Evolutionary conservation across 345 rosid genomes (phyloP).

Genomic region (Moricandia moricandioides): DNA sequence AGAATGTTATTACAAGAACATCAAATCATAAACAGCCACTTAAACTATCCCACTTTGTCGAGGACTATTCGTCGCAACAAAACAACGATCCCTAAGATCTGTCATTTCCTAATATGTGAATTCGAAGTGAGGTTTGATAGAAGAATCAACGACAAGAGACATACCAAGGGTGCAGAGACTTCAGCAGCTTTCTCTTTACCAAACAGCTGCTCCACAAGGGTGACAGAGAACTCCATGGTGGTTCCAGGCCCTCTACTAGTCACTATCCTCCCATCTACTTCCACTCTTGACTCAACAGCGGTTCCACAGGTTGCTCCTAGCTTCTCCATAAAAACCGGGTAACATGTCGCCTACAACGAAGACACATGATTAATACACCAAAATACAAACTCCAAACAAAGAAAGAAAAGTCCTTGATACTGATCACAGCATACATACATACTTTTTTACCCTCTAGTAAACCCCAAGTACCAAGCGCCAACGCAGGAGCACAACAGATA

Average conservation of each 20-base stretch:
- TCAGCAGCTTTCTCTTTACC: constrained; percentile 83
- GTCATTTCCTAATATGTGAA: not conserved
- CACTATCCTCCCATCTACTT: constrained; percentile 65
- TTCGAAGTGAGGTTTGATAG: not conserved
- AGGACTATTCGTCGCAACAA: not conserved
- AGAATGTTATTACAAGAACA: not conserved
- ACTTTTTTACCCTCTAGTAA: constrained; percentile 81
- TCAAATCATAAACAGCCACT: constrained; percentile 2
- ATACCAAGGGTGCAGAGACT: constrained; percentile 76
- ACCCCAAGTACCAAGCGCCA: constrained; percentile 82
- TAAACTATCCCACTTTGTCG: not conserved
- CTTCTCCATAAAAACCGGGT: constrained; percentile 82
- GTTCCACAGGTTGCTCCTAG: constrained; percentile 55
- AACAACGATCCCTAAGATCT: not conserved
- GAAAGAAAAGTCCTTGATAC: not conserved
- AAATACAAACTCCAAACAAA: constrained; percentile 4
- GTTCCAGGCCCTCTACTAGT: constrained; percentile 94
- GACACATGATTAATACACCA: not conserved
- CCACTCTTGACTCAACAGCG: constrained; percentile 86
- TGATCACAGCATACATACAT: not conserved
- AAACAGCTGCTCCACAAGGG: constrained; percentile 67
- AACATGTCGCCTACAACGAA: constrained; percentile 71
- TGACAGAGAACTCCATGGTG: constrained; percentile 82
- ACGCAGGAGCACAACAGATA: constrained; percentile 89
- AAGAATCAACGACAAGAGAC: not conserved